These are phyloP conservation scores for Cryptococcus sp. DNA, from an alignment of 1,284 basidiomycete species.

Conservation along the genomic window DNA sequence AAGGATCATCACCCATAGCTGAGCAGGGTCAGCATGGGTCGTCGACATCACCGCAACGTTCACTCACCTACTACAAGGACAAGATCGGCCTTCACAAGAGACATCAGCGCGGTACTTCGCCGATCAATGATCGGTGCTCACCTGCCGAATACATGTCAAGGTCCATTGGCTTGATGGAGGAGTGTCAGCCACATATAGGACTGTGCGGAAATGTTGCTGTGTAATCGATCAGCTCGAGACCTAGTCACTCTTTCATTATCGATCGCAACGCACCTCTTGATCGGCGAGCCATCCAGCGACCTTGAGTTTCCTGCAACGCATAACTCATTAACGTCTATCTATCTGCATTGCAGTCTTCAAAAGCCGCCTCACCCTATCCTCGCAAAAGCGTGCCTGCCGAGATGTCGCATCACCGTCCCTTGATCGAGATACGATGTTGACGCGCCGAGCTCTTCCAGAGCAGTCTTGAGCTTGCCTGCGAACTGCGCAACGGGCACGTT, in stretches of 20 bases:
- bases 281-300: slow-evolving; percentile 91
- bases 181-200: slow-evolving; percentile 91
- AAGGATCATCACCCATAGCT: slow-evolving; percentile 82
- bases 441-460: slow-evolving; percentile 84
- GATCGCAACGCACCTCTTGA: slow-evolving; percentile 61
- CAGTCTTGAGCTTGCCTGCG: slow-evolving; percentile 80
- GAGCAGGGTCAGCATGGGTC: not conserved
- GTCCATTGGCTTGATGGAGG: slow-evolving; percentile 92
- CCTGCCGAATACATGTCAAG: slow-evolving; percentile 92
- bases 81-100: slow-evolving; percentile 73
- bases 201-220: slow-evolving; percentile 77
- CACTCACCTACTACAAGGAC: slow-evolving; percentile 86
- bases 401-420: slow-evolving; percentile 81
- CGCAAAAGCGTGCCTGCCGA: slow-evolving; percentile 90
- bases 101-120: too few relatives aligned
- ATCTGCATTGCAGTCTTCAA: not conserved
- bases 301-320: slow-evolving; percentile 70
- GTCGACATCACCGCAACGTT: not conserved
- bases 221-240: not conserved
- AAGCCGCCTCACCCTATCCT: slow-evolving; percentile 63
- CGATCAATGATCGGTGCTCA: slow-evolving; percentile 43
- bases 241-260: not conserved
- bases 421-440: slow-evolving; percentile 88
- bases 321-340: not conserved
- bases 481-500: slow-evolving; percentile 85